Evolutionary conservation across 768 basidiomycete genomes (phyloP), one percentile per base, ranked within the genome.

Genomic region (Holtermannia corniformis): DNA sequence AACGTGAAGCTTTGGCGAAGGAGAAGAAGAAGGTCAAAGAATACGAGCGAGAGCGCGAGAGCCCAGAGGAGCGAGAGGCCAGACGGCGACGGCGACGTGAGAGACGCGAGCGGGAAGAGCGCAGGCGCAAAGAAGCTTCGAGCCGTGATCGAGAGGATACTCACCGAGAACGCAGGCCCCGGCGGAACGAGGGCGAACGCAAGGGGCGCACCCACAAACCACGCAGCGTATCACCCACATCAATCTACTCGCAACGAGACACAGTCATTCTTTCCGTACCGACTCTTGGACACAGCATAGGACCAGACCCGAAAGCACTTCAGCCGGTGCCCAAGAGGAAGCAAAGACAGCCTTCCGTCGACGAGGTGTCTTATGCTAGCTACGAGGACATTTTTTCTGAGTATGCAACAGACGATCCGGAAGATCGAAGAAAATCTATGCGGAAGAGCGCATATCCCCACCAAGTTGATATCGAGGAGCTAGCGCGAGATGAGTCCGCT

Each of bases 1-100:
- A 58, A 21, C 56, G 57, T 42, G 58, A 64, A 41, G 65, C 62
- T 24, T 37, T 47, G 27, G 48, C 56, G 1, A 59, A 57, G 48
- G 24, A 3, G 12, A 48, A 19, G 3, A 47, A 55, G 26, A 41
- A 50, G 43, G 46, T 13, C 19, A 62, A 24, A 13, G 47, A 37
- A 37, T 7, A 37, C 32, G 16, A 37, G 32, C 10, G 7, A 16
- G 32, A 37, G 10, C 10, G 32, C 32, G 16, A 37, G 10, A 37
- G 32, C 16, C 10, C 10, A 7, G 32, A 37, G 32, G 10, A 16
- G 16, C 7, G 32, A 37, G 32, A 7, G 32, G 32, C 16, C 7
- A 37, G 32, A 16, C 32, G 32, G 10, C 7, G 16, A 37, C 32
- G 32, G 10, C 32, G 32, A 37, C 10, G 16, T 37, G 32, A 37